phyloP scores from a whole-genome alignment of 306 rosid species.

The Lupinus albus region DNA sequence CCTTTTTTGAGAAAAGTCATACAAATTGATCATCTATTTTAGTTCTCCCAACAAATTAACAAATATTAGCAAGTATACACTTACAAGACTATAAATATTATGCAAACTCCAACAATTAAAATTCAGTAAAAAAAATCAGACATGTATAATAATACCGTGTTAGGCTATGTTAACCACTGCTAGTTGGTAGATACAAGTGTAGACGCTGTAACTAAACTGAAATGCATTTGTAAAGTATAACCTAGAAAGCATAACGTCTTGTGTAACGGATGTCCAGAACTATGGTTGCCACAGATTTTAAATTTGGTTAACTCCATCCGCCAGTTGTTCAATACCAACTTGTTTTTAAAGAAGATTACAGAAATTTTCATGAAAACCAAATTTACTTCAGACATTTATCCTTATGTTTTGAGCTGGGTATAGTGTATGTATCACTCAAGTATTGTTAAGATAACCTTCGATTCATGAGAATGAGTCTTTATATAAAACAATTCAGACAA shows the following conservation, averaged over 20 bases:
- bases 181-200: too few relatives aligned
- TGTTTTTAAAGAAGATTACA: slow-evolving; percentile 11
- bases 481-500: slow-evolving; percentile 29
- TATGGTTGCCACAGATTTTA: slow-evolving; percentile 17
- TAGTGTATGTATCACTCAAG: slow-evolving; percentile 5
- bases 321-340: slow-evolving; percentile 27
- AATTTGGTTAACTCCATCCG: slow-evolving; percentile 19
- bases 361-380: slow-evolving; percentile 4
- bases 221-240: slow-evolving; percentile 27
- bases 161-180: too few relatives aligned
- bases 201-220: not conserved
- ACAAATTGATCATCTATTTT: slow-evolving; percentile 7
- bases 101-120: slow-evolving; percentile 20
- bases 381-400: slow-evolving; percentile 7
- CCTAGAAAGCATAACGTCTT: slow-evolving; percentile 26
- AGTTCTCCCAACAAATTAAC: slow-evolving; percentile 24
- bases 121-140: slow-evolving; percentile 9
- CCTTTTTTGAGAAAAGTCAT: not conserved
- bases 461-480: slow-evolving; percentile 12
- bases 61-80: not conserved
- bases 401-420: slow-evolving; percentile 24
- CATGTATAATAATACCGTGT: slow-evolving; percentile 2
- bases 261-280: slow-evolving; percentile 28
- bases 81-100: slow-evolving; percentile 24
- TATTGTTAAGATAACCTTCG: slow-evolving; percentile 24